Evolutionary conservation across 2,329 filamentous ascomycete genomes (phyloP), one percentile per base, ranked within the genome.

Genomic region (Fusarium sp.): DNA sequence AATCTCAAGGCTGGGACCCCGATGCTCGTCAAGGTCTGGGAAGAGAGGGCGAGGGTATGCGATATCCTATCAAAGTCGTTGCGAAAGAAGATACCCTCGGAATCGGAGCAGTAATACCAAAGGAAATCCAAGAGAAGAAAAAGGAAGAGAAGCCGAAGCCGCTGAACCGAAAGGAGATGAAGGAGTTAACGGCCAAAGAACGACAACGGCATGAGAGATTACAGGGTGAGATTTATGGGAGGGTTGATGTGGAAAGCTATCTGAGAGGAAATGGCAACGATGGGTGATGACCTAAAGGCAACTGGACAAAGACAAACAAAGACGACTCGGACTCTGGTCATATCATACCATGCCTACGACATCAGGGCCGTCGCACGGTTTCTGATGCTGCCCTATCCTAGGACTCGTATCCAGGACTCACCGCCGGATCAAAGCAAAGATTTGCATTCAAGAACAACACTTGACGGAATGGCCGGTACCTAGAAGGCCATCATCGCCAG

Each of bases 81-180:
- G 82, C 86, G 56, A 97, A 97, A 80, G 86, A 90, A 42, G 89
- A 95, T 75, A 93, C 87, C 6, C 81, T 92, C 10, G 95, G 94
- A 0, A 79, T 97, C 26, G 93, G 94, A 0, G 83, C 86, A 6
- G 69, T 77, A 28, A 73, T 83, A 11, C 80, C 83, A 12, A 82
- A 82, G 63, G 75, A 81, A 23, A 64, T 65, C 7, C 80, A 43
- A 74, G 78, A 79, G 61, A 83, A 82, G 70, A 78, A 78, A 66
- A 80, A 78, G 54, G 83, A 82, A 58, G 80, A 81, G 74, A 82
- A 82, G 71, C 76, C 80, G 42, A 81, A 83, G 73, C 85, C 82
- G 72, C 77, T 93, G 62, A 91, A 91, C 78, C 91, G 91, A n/a
- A 92, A 91, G 72, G 88, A 92, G 78, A 84, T 91, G 38, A 85